These are phyloP conservation scores for Mimosa pudica DNA, from an alignment of 306 rosid genomes.

Conservation along the genomic window DNA sequence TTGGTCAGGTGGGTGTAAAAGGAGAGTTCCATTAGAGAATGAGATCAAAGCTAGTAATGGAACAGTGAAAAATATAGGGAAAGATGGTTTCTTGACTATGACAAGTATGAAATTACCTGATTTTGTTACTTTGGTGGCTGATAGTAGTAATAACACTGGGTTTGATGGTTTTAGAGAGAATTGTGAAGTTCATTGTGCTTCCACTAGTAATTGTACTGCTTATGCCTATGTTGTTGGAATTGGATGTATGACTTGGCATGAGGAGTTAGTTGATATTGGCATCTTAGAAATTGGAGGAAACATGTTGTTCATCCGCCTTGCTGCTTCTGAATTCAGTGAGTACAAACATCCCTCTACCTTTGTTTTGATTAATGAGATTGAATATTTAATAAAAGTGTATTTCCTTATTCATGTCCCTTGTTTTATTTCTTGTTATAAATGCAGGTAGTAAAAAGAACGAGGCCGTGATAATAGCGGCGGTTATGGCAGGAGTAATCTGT, in stretches of 20 bases:
- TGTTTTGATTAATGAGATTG: neutral
- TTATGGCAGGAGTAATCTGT: slow-evolving; percentile 50
- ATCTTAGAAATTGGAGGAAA: slow-evolving; percentile 46
- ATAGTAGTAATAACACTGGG: neutral
- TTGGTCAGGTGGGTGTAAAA: slow-evolving; percentile 65
- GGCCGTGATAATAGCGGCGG: slow-evolving; percentile 36
- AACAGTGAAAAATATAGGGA: slow-evolving; percentile 32
- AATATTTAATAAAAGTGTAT: neutral
- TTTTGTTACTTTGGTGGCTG: slow-evolving; percentile 43
- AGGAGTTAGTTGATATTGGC: slow-evolving; percentile 55
- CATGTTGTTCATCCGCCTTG: slow-evolving; percentile 56
- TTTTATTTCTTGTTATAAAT: neutral
- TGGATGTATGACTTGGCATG: slow-evolving; percentile 77
- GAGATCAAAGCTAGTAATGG: slow-evolving; percentile 34
- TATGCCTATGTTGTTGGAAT: slow-evolving; percentile 58
- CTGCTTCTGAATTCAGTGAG: slow-evolving; percentile 59
- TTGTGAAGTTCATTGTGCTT: slow-evolving; percentile 52
- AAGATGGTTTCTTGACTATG: slow-evolving; percentile 55
- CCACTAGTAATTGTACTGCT: slow-evolving; percentile 56
- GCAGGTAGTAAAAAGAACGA: slow-evolving; percentile 48
- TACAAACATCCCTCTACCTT: neutral
- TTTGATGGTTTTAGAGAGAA: neutral
- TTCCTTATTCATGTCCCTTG: neutral
- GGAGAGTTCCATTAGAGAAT: slow-evolving; percentile 52
- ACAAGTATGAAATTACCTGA: slow-evolving; percentile 67